Evolutionary conservation across 352 stramenopile species (phyloP).

Genomic region (Phytopythium mirpurense): DNA sequence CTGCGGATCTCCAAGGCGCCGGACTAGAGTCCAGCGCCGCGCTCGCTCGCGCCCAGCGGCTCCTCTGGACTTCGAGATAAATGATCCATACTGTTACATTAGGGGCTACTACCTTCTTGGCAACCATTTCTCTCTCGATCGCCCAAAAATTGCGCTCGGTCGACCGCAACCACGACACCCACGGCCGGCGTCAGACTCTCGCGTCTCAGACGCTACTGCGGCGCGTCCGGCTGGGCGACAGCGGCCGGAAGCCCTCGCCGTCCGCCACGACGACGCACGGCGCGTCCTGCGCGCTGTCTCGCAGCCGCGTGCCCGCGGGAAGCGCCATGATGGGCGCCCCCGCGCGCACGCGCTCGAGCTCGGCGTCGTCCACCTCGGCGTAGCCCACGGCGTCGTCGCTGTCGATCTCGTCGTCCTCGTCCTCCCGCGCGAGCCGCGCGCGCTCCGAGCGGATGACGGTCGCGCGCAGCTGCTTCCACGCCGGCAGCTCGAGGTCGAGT

Average conservation of each 20-base stretch:
- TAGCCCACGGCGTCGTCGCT: conserved; percentile 14
- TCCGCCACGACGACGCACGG: conserved; percentile 7
- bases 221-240: conserved; percentile 8
- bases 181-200: too few relatives aligned
- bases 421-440: conserved; percentile 5
- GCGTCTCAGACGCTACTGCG: not conserved
- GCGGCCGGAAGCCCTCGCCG: conserved; percentile 14
- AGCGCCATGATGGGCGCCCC: not conserved
- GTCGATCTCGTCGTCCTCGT: conserved; percentile 15
- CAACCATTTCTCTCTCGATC: too few relatives aligned
- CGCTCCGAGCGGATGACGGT: conserved; percentile 42
- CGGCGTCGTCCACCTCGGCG: conserved; percentile 5
- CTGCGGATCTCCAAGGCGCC: not conserved
- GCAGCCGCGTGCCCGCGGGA: conserved; percentile 1
- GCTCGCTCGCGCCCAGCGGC: not conserved
- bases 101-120: too few relatives aligned
- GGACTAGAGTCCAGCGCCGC: not conserved
- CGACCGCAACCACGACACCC: too few relatives aligned
- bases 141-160: too few relatives aligned
- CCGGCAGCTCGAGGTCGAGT: conserved; percentile 36
- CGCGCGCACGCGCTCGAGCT: not conserved
- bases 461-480: conserved; percentile 54
- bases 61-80: not conserved
- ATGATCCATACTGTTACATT: too few relatives aligned
- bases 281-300: conserved; percentile 7